A percentile compares a stretch with the other conserved stretches of the same genome.
phyloP scores from a whole-genome alignment of 2,329 filamentous ascomycete genomes.

The Clarireedia paspali region DNA sequence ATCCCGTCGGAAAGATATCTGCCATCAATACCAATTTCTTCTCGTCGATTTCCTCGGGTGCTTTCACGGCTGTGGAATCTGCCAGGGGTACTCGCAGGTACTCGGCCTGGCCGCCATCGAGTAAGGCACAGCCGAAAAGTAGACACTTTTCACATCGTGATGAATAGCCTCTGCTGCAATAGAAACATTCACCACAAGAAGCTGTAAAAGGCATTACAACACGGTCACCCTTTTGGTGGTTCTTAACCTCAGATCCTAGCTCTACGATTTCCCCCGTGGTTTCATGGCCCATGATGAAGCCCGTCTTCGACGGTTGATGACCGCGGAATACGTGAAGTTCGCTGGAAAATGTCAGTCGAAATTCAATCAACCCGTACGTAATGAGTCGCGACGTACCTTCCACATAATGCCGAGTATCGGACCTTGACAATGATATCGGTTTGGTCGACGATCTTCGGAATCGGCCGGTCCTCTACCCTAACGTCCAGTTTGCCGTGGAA shows the following conservation, averaged over 20 bases:
- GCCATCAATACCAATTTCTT: constrained; percentile 79
- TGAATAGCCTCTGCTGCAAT: constrained; percentile 69
- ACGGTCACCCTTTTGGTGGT: constrained; percentile 64
- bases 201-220: constrained; percentile 79
- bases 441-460: constrained; percentile 64
- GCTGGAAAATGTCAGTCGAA: constrained; percentile 32
- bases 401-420: constrained; percentile 75
- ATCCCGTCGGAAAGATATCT: constrained; percentile 85
- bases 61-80: constrained; percentile 71
- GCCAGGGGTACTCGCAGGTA: constrained; percentile 76
- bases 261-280: constrained; percentile 71
- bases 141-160: constrained; percentile 66
- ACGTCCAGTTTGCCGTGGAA: constrained; percentile 55
- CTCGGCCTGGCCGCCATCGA: constrained; percentile 78
- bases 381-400: constrained; percentile 54
- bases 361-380: background rate
- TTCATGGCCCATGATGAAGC: constrained; percentile 68
- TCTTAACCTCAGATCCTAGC: constrained; percentile 59
- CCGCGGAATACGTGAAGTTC: constrained; percentile 83
- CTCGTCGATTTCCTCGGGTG: constrained; percentile 64
- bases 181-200: constrained; percentile 73
- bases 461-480: constrained; percentile 64
- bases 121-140: constrained; percentile 60
- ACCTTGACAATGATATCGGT: constrained; percentile 80
- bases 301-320: constrained; percentile 59